phyloP scores from a whole-genome alignment of 495 filamentous ascomycete genomes.

The Aspergillus saccharolyticus region DNA sequence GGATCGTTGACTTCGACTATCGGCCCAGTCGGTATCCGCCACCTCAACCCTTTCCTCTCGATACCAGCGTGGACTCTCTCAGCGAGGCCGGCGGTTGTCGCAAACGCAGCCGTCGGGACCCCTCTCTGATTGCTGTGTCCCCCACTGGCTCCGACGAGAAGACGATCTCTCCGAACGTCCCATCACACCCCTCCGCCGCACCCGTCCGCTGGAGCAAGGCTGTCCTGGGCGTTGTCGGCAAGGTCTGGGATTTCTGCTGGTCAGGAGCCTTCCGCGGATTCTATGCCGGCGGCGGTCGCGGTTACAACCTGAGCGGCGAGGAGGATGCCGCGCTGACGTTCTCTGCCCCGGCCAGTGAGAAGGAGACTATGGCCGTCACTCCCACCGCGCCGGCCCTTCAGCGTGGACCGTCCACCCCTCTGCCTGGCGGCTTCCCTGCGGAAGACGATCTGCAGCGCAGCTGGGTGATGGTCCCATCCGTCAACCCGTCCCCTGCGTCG shows the following conservation, averaged over 20 bases:
- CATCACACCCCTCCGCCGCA: conserved; percentile 18
- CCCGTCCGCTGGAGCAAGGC: conserved; percentile 41
- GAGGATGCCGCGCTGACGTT: conserved; percentile 16
- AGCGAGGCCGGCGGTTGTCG: conserved; percentile 26
- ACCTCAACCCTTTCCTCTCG: conserved; percentile 29
- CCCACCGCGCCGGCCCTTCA: conserved; percentile 11
- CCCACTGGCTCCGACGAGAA: conserved; percentile 16
- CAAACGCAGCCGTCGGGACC: conserved; percentile 40
- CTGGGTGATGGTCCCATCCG: conserved; percentile 69
- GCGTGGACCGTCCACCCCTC: conserved; percentile 23
- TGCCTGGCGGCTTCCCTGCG: conserved; percentile 23
- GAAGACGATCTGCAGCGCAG: conserved; percentile 56
- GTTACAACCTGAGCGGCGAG: conserved; percentile 48
- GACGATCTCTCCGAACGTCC: conserved; percentile 17
- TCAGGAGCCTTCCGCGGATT: conserved; percentile 72
- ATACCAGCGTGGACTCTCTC: conserved; percentile 28
- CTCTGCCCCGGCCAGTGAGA: conserved; percentile 13
- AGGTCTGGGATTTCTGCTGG: conserved; percentile 78
- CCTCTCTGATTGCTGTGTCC: conserved; percentile 18
- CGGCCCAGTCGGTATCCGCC: conserved; percentile 41
- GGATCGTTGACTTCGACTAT: conserved; percentile 40
- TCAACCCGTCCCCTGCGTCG: conserved; percentile 15
- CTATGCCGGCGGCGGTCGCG: conserved; percentile 73
- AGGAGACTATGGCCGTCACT: conserved; percentile 20
- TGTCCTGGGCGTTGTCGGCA: conserved; percentile 61